Conservation (phyloP, 345 rosid genomes). For the Orychophragmus violaceus region DNA sequence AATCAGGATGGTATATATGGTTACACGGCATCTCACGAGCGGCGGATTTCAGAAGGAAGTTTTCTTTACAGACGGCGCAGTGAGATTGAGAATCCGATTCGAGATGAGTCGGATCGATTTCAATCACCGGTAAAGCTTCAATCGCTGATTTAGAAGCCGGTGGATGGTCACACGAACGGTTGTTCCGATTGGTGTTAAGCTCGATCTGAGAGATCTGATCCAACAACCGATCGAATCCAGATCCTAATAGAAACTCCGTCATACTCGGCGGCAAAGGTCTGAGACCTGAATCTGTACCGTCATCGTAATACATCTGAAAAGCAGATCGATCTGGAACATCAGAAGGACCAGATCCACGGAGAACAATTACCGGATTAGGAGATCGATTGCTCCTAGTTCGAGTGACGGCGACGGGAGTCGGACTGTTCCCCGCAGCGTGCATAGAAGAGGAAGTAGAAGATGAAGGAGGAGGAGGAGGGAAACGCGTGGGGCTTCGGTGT, state of each 20-base stretch:
- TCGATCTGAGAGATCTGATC: constrained; percentile 84
- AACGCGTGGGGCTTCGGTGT: constrained; percentile 37
- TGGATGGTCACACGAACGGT: constrained; percentile 49
- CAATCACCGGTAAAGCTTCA: constrained; percentile 66
- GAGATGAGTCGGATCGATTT: constrained; percentile 36
- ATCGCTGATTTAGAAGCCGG: constrained; percentile 89
- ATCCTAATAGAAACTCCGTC: constrained; percentile 81
- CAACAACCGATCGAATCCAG: constrained; percentile 73
- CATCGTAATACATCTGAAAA: constrained; percentile 77
- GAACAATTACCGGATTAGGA: constrained; percentile 75
- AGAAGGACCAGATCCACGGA: constrained; percentile 49
- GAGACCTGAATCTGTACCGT: constrained; percentile 73
- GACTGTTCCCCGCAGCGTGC: constrained; percentile 4
- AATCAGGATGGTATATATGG: constrained; percentile 81
- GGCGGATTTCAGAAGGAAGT: constrained; percentile 51
- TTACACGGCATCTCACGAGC: constrained; percentile 96
- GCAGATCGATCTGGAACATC: constrained; percentile 34
- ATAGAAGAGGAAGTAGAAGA: constrained; percentile 9
- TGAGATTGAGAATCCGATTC: constrained; percentile 55
- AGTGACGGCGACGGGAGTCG: neutral
- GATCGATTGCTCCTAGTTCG: constrained; percentile 41
- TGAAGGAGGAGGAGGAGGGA: constrained; percentile 14
- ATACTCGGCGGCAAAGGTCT: constrained; percentile 73
- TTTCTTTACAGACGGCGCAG: constrained; percentile 92
- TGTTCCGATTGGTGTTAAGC: constrained; percentile 46